These are phyloP conservation scores for Ophiocordyceps polyrhachis-furcata DNA, from an alignment of 2,329 filamentous ascomycete genomes.

Conservation along the genomic window DNA sequence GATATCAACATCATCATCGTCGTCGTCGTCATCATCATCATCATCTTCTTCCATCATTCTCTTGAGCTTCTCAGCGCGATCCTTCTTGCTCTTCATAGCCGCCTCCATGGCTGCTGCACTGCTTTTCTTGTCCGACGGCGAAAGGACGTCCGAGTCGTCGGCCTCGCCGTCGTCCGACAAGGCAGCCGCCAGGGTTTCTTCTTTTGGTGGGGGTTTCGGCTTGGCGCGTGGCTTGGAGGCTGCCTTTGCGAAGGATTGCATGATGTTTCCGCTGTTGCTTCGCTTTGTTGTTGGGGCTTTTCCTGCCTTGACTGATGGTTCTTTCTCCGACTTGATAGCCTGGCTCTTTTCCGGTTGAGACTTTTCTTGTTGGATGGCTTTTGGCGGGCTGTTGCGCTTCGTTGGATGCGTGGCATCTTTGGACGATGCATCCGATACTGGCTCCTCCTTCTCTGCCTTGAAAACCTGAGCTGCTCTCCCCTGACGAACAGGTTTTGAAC, in stretches of 20 bases:
- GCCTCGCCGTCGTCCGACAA: conserved; percentile 22
- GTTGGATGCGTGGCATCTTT: conserved; percentile 6
- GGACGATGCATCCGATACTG: conserved; percentile 4
- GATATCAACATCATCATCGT: conserved; percentile 20
- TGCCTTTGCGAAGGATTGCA: conserved; percentile 61
- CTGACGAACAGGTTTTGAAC: conserved; percentile 11
- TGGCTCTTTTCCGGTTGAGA: not conserved
- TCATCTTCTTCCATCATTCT: conserved; percentile 33
- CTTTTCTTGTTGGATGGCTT: not conserved
- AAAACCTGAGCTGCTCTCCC: conserved; percentile 10
- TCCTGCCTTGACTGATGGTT: conserved; percentile 6
- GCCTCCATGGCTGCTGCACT: conserved; percentile 7
- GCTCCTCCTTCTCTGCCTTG: conserved; percentile 14
- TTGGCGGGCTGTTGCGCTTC: not conserved
- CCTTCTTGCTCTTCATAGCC: conserved; percentile 12
- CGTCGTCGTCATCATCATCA: conserved; percentile 36
- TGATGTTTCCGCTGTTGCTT: conserved; percentile 43
- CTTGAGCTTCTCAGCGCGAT: conserved; percentile 19
- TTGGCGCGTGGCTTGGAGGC: conserved; percentile 17
- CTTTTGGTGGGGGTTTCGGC: conserved; percentile 25
- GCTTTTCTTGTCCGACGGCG: conserved; percentile 8
- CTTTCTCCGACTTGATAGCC: not conserved
- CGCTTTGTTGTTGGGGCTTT: conserved; percentile 31
- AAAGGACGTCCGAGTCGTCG: conserved; percentile 15
- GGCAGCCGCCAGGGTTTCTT: conserved; percentile 10